A percentile compares a stretch with the other conserved stretches of the same genome.
phyloP scores from a whole-genome alignment of 345 rosid species.

The Turnera subulata region DNA sequence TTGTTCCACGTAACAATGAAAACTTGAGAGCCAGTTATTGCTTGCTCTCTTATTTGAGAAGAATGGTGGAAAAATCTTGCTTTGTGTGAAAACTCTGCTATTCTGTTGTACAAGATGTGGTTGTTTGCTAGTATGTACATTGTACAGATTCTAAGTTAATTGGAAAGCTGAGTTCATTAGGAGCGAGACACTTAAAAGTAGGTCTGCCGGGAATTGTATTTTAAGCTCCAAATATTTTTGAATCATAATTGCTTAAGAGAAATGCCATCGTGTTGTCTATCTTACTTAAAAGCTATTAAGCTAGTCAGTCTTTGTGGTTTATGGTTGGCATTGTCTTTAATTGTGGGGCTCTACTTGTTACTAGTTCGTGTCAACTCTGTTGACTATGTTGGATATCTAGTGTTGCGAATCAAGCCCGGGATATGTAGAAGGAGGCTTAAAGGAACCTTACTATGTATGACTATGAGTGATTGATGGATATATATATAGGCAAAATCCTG shows the following conservation, averaged over 20 bases:
- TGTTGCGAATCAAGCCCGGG: too few species aligned
- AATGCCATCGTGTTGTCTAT: too few species aligned
- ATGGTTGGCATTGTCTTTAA: too few species aligned
- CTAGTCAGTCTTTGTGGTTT: too few species aligned
- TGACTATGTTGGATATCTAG: too few species aligned
- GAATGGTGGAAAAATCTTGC: conserved; percentile 3
- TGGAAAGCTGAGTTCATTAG: not conserved
- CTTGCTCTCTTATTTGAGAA: not conserved
- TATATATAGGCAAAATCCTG: too few species aligned
- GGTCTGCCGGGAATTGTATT: not conserved
- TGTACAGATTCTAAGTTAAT: conserved; percentile 23
- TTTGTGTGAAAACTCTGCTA: conserved; percentile 18
- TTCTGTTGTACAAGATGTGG: conserved; percentile 11
- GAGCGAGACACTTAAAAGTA: not conserved
- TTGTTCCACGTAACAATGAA: conserved; percentile 29
- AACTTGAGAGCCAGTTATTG: conserved; percentile 8
- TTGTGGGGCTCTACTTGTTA: too few species aligned
- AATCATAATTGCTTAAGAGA: conserved; percentile 1
- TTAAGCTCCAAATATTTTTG: conserved; percentile 7
- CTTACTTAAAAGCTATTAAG: too few species aligned
- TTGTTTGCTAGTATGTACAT: not conserved
- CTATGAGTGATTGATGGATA: too few species aligned
- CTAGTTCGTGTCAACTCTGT: too few species aligned
- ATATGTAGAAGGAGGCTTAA: too few species aligned
- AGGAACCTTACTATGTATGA: too few species aligned